Percentiles rank a stretch among this genome's conserved stretches.
phyloP scores from a whole-genome alignment of 805 yeast species.

The Metschnikowia gelsemii region DNA sequence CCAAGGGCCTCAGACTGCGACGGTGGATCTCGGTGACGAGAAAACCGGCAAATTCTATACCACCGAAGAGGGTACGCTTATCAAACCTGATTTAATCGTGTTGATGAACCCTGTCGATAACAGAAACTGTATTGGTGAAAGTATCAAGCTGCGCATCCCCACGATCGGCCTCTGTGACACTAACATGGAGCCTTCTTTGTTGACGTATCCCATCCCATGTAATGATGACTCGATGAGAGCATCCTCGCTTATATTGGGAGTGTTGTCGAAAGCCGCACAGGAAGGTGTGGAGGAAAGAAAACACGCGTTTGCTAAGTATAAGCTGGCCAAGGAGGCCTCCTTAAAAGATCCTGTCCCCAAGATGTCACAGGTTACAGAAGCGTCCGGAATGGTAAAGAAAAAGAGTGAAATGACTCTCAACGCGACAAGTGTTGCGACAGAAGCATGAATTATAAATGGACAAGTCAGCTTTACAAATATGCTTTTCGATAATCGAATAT shows the following conservation, averaged over 20 bases:
- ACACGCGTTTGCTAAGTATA: constrained; percentile 22
- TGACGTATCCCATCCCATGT: constrained; percentile 94
- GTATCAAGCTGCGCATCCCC: constrained; percentile 79
- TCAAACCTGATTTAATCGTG: constrained; percentile 88
- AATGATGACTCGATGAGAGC: constrained; percentile 90
- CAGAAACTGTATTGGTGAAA: constrained; percentile 76
- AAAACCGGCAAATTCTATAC: constrained; percentile 61
- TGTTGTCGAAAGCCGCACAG: constrained; percentile 82
- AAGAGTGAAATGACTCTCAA: too few relatives aligned
- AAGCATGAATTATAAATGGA: too few relatives aligned
- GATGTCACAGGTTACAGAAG: not conserved
- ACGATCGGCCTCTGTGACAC: constrained; percentile 94
- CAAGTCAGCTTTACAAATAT: too few relatives aligned
- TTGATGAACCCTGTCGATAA: constrained; percentile 86
- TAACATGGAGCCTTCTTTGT: constrained; percentile 83
- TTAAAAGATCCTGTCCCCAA: not conserved
- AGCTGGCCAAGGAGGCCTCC: constrained; percentile 8
- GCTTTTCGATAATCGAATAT: too few relatives aligned
- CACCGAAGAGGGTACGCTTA: constrained; percentile 47
- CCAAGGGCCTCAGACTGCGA: constrained; percentile 38
- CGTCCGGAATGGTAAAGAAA: too few relatives aligned
- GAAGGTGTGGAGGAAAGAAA: constrained; percentile 66
- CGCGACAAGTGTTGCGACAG: too few relatives aligned
- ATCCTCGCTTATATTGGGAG: constrained; percentile 75
- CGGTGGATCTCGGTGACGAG: constrained; percentile 71